phyloP scores from a whole-genome alignment of 208 protist species.

The Trypanosoma mega region DNA sequence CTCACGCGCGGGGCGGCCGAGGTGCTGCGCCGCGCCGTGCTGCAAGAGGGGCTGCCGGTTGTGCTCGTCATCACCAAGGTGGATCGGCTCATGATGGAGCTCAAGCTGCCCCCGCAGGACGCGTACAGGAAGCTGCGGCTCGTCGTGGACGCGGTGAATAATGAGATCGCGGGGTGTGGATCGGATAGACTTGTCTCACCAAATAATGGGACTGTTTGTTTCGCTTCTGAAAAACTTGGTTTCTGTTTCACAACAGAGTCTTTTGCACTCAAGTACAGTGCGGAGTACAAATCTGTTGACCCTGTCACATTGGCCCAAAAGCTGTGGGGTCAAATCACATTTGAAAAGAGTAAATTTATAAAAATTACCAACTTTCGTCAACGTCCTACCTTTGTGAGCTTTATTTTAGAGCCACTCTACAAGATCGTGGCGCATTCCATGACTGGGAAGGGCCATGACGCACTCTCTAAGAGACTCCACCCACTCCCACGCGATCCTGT shows the following conservation, averaged over 20 bases:
- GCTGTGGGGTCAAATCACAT: slow-evolving; percentile 98
- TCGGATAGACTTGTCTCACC: slow-evolving; percentile 55
- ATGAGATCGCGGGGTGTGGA: slow-evolving; percentile 69
- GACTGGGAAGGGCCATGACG: slow-evolving; percentile 48
- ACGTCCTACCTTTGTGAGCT: slow-evolving; percentile 96
- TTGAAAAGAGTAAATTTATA: slow-evolving; percentile 65
- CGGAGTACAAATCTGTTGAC: slow-evolving; percentile 41
- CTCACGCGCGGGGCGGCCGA: slow-evolving; percentile 78
- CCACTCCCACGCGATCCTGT: slow-evolving; percentile 63
- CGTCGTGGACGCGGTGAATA: slow-evolving; percentile 97
- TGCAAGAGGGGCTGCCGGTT: slow-evolving; percentile 82
- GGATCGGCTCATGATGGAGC: slow-evolving; percentile 98
- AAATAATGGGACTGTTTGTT: slow-evolving; percentile 90
- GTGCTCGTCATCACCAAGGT: slow-evolving; percentile 97
- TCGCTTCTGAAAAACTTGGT: slow-evolving; percentile 82
- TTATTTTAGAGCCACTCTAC: slow-evolving; percentile 99
- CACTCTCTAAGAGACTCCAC: slow-evolving; percentile 43
- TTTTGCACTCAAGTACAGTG: slow-evolving; percentile 95
- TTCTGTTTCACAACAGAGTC: slow-evolving; percentile 95
- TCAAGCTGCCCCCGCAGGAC: slow-evolving; percentile 98
- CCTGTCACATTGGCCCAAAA: slow-evolving; percentile 78
- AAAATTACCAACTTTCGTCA: slow-evolving; percentile 59
- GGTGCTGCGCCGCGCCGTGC: slow-evolving; percentile 84
- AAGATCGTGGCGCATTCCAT: slow-evolving; percentile 93
- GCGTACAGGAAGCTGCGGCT: slow-evolving; percentile 98